phyloP scores from a whole-genome alignment of 2,329 filamentous ascomycete species.

The Bisporella sp. region DNA sequence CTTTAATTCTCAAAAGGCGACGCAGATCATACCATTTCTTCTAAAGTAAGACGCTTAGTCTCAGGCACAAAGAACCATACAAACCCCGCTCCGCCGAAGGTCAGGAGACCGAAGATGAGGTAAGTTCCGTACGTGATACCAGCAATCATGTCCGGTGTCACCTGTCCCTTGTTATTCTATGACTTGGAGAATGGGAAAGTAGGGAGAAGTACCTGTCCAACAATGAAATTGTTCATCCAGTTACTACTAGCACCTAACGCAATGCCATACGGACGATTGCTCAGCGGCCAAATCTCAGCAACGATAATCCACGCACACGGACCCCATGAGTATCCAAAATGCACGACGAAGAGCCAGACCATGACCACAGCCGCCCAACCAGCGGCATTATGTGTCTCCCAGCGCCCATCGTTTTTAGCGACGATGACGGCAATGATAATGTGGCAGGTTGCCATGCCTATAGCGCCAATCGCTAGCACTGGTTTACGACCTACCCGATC shows the following conservation, averaged over 20 bases:
- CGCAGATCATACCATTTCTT: conserved; percentile 36
- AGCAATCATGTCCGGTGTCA: conserved; percentile 61
- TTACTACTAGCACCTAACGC: conserved; percentile 60
- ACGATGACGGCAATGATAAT: conserved; percentile 66
- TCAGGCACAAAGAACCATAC: conserved; percentile 45
- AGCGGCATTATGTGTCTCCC: conserved; percentile 47
- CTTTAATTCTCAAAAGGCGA: no score
- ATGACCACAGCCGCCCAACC: conserved; percentile 63
- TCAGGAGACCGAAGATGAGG: conserved; percentile 62
- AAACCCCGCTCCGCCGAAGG: conserved; percentile 51
- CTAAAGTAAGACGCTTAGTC: conserved; percentile 44
- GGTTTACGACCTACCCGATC: conserved; percentile 58
- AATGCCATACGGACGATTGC: conserved; percentile 63
- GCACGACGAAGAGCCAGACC: conserved; percentile 69
- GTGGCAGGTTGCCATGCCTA: conserved; percentile 62
- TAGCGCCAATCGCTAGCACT: conserved; percentile 53
- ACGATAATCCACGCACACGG: conserved; percentile 70
- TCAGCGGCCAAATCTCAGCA: conserved; percentile 68
- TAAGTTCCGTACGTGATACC: conserved; percentile 64
- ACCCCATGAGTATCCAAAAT: conserved; percentile 72
- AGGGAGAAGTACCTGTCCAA: conserved; percentile 54
- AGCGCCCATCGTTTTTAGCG: conserved; percentile 54
- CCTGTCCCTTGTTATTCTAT: conserved; percentile 33
- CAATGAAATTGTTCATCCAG: conserved; percentile 56
- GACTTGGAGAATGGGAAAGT: not conserved